phyloP scores from a whole-genome alignment of 225 moss, liverwort and hornwort genomes.

The Neckera pumila region DNA sequence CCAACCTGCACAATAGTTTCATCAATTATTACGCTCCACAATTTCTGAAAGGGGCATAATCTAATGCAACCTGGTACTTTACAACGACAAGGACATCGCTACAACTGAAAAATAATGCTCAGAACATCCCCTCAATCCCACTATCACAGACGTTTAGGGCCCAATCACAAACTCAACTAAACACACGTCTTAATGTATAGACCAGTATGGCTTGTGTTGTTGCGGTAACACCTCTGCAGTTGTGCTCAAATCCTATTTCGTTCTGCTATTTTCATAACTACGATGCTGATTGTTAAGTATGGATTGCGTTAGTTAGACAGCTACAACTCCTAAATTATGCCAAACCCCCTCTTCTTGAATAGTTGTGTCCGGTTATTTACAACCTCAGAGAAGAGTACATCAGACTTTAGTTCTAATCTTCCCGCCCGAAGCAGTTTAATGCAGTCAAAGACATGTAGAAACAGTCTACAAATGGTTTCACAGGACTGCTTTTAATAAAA shows the following conservation, averaged over 20 bases:
- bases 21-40: background rate
- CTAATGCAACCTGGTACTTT: background rate
- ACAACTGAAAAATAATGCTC: background rate
- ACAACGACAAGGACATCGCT: background rate
- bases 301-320: background rate
- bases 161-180: background rate
- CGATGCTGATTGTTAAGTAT: too few species aligned
- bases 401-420: background rate
- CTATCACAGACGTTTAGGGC: background rate
- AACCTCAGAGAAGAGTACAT: background rate
- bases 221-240: background rate
- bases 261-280: background rate
- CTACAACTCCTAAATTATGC: background rate
- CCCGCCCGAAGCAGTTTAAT: background rate
- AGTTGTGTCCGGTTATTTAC: background rate
- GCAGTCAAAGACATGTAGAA: background rate
- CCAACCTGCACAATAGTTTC: conserved; percentile 23
- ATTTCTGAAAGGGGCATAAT: background rate
- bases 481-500: background rate
- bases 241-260: background rate
- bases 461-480: background rate
- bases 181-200: background rate
- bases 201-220: background rate
- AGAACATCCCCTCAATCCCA: background rate
- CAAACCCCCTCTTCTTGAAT: background rate